Conservation (phyloP, 2,329 filamentous ascomycete genomes). For the Neofusicoccum parvum region DNA sequence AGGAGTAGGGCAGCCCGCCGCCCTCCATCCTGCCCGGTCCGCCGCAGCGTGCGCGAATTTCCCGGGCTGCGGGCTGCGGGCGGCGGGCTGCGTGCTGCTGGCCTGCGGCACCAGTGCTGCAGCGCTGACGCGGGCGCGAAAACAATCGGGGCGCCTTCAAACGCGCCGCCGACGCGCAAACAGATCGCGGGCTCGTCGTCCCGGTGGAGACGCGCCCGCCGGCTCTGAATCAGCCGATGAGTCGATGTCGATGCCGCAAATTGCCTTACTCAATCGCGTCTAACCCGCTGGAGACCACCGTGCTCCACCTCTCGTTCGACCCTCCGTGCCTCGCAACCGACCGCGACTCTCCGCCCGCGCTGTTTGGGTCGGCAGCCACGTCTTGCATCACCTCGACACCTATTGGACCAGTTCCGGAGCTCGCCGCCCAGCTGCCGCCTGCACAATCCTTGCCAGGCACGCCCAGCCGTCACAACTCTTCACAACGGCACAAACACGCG, state of each 20-base stretch:
- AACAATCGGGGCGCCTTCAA: constrained; percentile 12
- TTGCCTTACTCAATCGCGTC: neutral
- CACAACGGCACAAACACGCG: neutral
- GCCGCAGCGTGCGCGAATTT: neutral
- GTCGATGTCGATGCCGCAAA: neutral
- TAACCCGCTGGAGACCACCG: constrained; percentile 10
- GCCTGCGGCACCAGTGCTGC: neutral
- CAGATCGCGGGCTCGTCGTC: neutral
- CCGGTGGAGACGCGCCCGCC: neutral
- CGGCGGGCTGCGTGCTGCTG: too few species aligned
- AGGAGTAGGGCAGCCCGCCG: too few species aligned
- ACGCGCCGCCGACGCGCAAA: constrained; percentile 1
- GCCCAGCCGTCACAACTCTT: neutral
- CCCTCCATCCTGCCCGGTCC: too few species aligned
- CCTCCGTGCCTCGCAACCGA: neutral
- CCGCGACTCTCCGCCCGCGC: neutral
- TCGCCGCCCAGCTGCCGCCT: neutral
- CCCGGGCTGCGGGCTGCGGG: too few species aligned
- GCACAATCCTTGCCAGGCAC: constrained; percentile 6
- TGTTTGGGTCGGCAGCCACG: neutral
- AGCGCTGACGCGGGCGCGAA: neutral
- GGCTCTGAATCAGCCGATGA: constrained; percentile 12
- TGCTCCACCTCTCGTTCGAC: constrained; percentile 13
- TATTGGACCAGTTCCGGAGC: neutral
- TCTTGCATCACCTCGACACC: neutral